Percentiles rank a stretch among this genome's conserved stretches.
phyloP scores from a whole-genome alignment of 768 basidiomycete species.

The Tulasnella sp. region DNA sequence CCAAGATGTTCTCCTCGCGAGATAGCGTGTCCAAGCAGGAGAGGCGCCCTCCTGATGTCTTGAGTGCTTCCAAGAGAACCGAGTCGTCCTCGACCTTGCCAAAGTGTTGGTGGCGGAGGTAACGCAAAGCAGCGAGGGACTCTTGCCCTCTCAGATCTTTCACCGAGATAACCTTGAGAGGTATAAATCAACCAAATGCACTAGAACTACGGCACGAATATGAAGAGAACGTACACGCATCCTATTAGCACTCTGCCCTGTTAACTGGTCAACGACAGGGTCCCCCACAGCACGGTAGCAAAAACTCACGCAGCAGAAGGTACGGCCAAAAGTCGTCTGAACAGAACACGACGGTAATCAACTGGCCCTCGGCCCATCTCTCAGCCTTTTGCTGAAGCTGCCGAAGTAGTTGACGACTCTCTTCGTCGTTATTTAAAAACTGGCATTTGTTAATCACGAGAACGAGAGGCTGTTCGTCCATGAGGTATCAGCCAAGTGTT shows the following conservation, averaged over 20 bases:
- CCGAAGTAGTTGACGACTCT: conserved; percentile 71
- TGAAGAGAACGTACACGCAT: conserved; percentile 52
- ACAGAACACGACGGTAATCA: conserved; percentile 31
- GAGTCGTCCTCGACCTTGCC: conserved; percentile 38
- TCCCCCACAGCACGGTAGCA: conserved; percentile 33
- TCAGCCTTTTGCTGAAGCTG: conserved; percentile 85
- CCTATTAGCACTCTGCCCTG: conserved; percentile 64
- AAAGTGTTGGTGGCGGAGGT: conserved; percentile 47
- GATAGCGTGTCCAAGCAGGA: conserved; percentile 70
- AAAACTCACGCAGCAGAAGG: conserved; percentile 54
- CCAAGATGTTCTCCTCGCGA: conserved; percentile 55
- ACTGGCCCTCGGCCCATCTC: conserved; percentile 76
- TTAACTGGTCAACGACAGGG: conserved; percentile 10
- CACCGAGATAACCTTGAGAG: conserved; percentile 58
- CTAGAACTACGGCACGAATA: neutral
- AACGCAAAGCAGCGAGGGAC: conserved; percentile 52
- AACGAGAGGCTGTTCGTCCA: conserved; percentile 52
- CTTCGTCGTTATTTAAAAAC: conserved; percentile 69
- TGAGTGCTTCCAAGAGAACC: conserved; percentile 47
- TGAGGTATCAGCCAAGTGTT: neutral
- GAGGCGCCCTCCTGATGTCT: conserved; percentile 71
- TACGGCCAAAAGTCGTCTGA: conserved; percentile 54
- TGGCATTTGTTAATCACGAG: conserved; percentile 79
- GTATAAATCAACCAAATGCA: neutral
- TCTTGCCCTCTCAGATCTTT: conserved; percentile 62